Percentiles rank a stretch among this genome's conserved stretches.
These are phyloP conservation scores for Pythium grandisporangium DNA, from an alignment of 352 stramenopile genomes.

Conservation along the genomic window DNA sequence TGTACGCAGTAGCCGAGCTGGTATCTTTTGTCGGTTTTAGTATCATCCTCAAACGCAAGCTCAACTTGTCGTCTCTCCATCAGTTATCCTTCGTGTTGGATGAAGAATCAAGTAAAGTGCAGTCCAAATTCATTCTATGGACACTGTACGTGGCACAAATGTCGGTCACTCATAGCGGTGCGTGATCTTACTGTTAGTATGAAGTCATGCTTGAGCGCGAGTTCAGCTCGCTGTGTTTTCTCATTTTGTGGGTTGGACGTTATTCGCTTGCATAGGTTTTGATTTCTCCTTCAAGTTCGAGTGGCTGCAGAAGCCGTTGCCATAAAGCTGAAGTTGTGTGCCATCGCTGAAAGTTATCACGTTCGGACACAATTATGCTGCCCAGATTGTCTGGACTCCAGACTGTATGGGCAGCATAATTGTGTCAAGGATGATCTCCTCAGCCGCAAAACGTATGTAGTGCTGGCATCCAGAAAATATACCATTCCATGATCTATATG, in stretches of 20 bases:
- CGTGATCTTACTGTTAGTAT: too few relatives aligned
- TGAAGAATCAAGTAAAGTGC: not conserved
- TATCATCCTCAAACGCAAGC: not conserved
- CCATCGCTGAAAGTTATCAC: too few relatives aligned
- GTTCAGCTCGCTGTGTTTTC: not conserved
- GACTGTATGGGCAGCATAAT: too few relatives aligned
- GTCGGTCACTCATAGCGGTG: not conserved
- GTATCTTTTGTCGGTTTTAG: not conserved
- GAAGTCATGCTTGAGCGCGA: too few relatives aligned
- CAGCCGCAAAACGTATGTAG: too few relatives aligned
- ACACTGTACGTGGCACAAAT: not conserved
- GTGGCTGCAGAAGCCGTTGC: not conserved
- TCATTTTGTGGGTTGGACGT: not conserved
- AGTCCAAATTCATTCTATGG: slow-evolving; percentile 4
- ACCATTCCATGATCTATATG: too few relatives aligned
- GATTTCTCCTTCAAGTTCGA: not conserved
- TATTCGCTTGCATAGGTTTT: not conserved
- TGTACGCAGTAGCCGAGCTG: not conserved
- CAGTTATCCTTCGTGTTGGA: slow-evolving; percentile 3
- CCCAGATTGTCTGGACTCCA: too few relatives aligned
- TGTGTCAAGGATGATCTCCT: too few relatives aligned
- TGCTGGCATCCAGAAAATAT: too few relatives aligned
- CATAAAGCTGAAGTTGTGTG: too few relatives aligned
- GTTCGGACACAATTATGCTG: too few relatives aligned
- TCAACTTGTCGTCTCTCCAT: slow-evolving; percentile 1